phyloP scores from a whole-genome alignment of 331 rosid species.

The Quercus lobata region DNA sequence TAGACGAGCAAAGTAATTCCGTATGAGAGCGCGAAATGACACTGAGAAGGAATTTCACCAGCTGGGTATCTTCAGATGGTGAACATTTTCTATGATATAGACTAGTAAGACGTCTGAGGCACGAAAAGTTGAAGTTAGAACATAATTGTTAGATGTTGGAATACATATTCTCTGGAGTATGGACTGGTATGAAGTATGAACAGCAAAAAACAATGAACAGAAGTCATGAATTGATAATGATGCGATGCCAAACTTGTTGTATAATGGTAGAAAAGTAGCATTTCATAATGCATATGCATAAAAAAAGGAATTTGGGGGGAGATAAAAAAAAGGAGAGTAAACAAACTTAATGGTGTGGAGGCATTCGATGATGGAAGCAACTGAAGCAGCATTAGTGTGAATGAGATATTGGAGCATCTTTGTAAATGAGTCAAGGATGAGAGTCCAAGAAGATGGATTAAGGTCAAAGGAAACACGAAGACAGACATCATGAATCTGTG shows the following conservation, averaged over 20 bases:
- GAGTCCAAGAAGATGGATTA: slow-evolving; percentile 50
- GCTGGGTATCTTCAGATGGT: slow-evolving; percentile 45
- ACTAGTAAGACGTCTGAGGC: slow-evolving; percentile 49
- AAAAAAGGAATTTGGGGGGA: not conserved
- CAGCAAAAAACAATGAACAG: not conserved
- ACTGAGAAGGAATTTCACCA: slow-evolving; percentile 65
- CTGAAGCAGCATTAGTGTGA: slow-evolving; percentile 13
- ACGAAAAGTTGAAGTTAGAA: not conserved
- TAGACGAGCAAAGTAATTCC: slow-evolving; percentile 24
- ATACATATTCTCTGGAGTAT: not conserved
- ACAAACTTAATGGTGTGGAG: slow-evolving; percentile 52
- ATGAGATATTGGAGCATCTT: slow-evolving; percentile 48
- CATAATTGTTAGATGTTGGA: not conserved
- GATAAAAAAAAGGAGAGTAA: not conserved
- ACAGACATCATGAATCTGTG: slow-evolving; percentile 64
- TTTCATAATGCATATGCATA: not conserved
- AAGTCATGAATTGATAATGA: no score
- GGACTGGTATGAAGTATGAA: no score
- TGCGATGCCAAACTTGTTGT: not conserved
- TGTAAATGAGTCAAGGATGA: slow-evolving; percentile 40
- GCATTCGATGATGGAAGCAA: slow-evolving; percentile 39
- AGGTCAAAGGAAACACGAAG: slow-evolving; percentile 48
- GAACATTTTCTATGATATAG: slow-evolving; percentile 43
- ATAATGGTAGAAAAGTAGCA: not conserved
- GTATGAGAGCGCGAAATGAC: slow-evolving; percentile 50